Conservation (phyloP, 139 green algal genomes). For the Micractinium conductrix region DNA sequence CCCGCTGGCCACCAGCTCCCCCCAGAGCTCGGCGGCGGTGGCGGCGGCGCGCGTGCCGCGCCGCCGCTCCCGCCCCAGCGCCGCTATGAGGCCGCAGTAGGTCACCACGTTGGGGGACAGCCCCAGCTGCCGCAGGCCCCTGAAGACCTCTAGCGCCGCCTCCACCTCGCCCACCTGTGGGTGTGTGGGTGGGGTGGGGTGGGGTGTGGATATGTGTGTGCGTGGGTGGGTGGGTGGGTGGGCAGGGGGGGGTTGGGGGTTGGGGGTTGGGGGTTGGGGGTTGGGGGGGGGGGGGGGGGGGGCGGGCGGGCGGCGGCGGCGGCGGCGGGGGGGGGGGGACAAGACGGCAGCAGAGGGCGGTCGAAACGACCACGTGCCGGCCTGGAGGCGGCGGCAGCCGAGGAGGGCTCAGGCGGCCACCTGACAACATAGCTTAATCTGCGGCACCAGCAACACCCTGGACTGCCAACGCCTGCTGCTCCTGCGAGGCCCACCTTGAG, state of each 20-base stretch:
- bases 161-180: constrained; percentile 41
- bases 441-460: too few species aligned
- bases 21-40: constrained; percentile 64
- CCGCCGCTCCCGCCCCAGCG: constrained; percentile 51
- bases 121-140: constrained; percentile 36
- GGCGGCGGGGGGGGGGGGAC: background rate
- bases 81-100: constrained; percentile 58
- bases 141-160: constrained; percentile 51
- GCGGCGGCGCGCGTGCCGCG: constrained; percentile 41
- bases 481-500: constrained; percentile 31
- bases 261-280: background rate
- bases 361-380: too few species aligned
- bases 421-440: too few species aligned
- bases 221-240: background rate
- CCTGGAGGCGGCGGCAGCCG: too few species aligned
- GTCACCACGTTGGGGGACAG: constrained; percentile 56
- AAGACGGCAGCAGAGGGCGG: too few species aligned
- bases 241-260: background rate
- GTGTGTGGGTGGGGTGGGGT: background rate
- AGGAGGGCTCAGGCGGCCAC: too few species aligned
- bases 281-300: background rate
- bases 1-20: constrained; percentile 47
- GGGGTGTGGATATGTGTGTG: constrained; percentile 3
- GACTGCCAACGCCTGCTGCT: too few species aligned
- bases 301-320: background rate